These are phyloP conservation scores for Amanita phalloides DNA, from an alignment of 768 basidiomycete genomes.

Conservation along the genomic window DNA sequence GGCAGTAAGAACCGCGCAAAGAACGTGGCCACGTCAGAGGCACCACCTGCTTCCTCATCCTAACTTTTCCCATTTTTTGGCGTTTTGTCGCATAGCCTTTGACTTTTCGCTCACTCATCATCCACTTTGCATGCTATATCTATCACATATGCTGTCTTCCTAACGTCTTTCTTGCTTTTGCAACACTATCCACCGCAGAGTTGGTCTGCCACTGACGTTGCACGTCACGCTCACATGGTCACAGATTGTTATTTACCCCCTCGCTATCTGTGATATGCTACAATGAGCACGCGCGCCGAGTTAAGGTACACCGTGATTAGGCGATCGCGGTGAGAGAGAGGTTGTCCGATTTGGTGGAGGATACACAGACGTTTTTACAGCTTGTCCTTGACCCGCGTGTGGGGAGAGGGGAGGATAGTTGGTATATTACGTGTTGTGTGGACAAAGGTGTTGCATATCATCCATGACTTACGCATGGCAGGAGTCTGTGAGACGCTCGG, in stretches of 20 bases:
- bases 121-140: not conserved
- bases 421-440: not conserved
- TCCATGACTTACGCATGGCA: not conserved
- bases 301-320: not conserved
- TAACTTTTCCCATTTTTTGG: not conserved
- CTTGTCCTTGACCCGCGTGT: not conserved
- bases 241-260: not conserved
- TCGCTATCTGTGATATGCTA: not conserved
- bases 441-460: not conserved
- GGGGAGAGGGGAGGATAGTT: not conserved
- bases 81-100: not conserved
- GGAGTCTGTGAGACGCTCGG: not conserved
- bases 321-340: not conserved
- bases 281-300: not conserved
- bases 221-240: not conserved
- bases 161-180: not conserved
- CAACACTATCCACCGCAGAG: not conserved
- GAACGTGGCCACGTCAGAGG: constrained; percentile 3
- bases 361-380: not conserved
- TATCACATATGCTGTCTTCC: constrained; percentile 3
- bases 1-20: constrained; percentile 48
- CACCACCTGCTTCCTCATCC: constrained; percentile 5
- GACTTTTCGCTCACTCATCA: not conserved
- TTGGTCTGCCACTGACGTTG: not conserved
- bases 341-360: not conserved